Base-by-base conservation (phyloP, 2,329 filamentous ascomycete species). In the Leptographium lundbergii region DNA sequence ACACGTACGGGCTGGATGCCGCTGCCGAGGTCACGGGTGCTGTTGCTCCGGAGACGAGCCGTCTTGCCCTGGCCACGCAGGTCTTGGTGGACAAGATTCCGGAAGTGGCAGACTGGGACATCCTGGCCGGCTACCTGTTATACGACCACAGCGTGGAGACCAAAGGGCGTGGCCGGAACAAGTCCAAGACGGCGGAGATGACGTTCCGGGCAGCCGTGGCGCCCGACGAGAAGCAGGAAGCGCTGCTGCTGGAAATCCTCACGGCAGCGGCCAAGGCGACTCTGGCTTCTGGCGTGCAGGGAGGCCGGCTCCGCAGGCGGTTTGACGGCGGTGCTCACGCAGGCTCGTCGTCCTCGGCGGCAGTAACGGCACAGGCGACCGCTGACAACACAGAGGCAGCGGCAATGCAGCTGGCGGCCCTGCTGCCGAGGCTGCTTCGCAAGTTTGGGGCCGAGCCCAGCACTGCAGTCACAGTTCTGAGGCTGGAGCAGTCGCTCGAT, bases 391-490 rank as follows among this genome's bases (percentile, higher is more conserved):
- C 89, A 62, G 91, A 96, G 66, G 84, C 87, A 55, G 85, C 88
- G 42, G 89, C 89, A 2, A 79, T 91, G 54, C 84, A 87, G 65
- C 78, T 99, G 45, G 89, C 90, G 10, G 77, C 81, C 45, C 78
- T 88, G 17, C 92, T 97, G 58, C 94, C 94, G 0, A 85, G 84
- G 63, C 81, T 99, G 2, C 76, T 99, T 57, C 96, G 87, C 72
- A 97, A 96, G 69, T 99, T 91, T 66, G 92, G 94, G 6, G 89
- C 91, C n/a, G 81, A 88, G 32, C 88, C 94, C 19, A 85, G 88
- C 66, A 91, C 92, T 27, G 91, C 91, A 1, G 88, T 90, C 11
- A 84, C 88, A 27, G 91, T 96, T 53, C 78, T 99, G 27, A 84
- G 90, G 36, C 76, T 99, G 51, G 89, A 95, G 69, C 89, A 92